Base-by-base conservation (phyloP, 1,139 yeast genomes). In the Yamadazyma spencermartinsiae region DNA sequence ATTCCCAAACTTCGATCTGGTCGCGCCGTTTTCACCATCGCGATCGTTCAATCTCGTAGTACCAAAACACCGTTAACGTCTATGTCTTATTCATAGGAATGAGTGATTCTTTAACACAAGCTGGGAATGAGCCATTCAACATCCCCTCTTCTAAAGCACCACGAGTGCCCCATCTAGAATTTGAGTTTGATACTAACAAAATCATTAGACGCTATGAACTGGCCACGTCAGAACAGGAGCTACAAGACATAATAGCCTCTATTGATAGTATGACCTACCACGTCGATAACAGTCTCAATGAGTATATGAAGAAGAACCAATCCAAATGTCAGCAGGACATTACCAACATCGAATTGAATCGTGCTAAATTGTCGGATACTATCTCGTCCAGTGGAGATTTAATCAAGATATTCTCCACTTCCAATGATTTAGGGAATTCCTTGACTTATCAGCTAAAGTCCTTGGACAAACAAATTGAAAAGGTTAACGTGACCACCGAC, bases 381-480 rank as follows among this genome's bases (percentile, higher is more conserved):
- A 65, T 72, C 21, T 38, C 54, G 16, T 54, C 55, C 19, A 75
- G 82, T 9, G 66, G 68, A 31, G 71, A 76, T 11, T 62, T 86
- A 43, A 69, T 73, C 12, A 60, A 63, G 24, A 65, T 80, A 23
- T 72, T 84, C 43, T 64, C 79, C 6, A 65, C 72, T 24, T 86
- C 95, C 0, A 80, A 84, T 41, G 76, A 74, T 39, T 68, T 82
- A 43, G 92, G 95, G 3, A 68, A 74, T 31, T 66, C 76, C 14
- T 76, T 88, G 38, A 85, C 95, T 1, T 76, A 75, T 35, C 79
- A 82, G 49, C 86, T 88, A 42, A 73, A 84, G 42, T 62, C 81
- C 5, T 67, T 87, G 34, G 96, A 88, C 56, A 67, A 68, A 36
- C 96, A 89, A 52, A 80, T 85, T 45, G 68, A 72, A 4, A 75